phyloP scores from a whole-genome alignment of 352 stramenopile species.

The Globisporangium emineosum region DNA sequence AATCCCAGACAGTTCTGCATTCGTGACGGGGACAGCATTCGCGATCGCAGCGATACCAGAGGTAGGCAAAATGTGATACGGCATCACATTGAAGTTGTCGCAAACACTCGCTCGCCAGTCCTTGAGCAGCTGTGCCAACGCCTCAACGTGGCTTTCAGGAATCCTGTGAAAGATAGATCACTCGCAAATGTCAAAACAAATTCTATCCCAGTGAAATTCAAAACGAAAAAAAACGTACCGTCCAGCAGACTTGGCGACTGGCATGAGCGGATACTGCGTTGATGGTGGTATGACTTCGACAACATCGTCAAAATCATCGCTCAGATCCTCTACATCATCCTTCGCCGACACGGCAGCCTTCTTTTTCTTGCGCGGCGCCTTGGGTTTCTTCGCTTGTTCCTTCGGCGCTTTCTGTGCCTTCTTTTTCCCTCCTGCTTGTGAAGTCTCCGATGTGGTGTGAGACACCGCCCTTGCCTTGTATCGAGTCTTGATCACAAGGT shows the following conservation, averaged over 20 bases:
- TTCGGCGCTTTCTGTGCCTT: slow-evolving; percentile 24
- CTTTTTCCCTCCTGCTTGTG: slow-evolving; percentile 36
- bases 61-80: slow-evolving; percentile 85
- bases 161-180: slow-evolving; percentile 39
- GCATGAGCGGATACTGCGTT: slow-evolving; percentile 52
- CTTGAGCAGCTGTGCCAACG: slow-evolving; percentile 76
- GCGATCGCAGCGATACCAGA: slow-evolving; percentile 77
- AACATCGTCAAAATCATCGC: slow-evolving; percentile 57
- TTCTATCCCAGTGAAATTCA: too few relatives aligned
- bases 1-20: slow-evolving; percentile 73
- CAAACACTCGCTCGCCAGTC: slow-evolving; percentile 86
- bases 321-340: slow-evolving; percentile 59
- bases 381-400: slow-evolving; percentile 19
- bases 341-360: slow-evolving; percentile 33
- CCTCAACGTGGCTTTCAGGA: slow-evolving; percentile 60
- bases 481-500: slow-evolving; percentile 79
- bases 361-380: slow-evolving; percentile 30
- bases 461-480: slow-evolving; percentile 32
- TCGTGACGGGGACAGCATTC: slow-evolving; percentile 72
- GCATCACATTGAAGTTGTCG: slow-evolving; percentile 85
- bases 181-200: background rate
- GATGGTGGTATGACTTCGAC: slow-evolving; percentile 41
- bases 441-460: slow-evolving; percentile 20
- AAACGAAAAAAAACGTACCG: slow-evolving; percentile 31
- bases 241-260: slow-evolving; percentile 36